Evolutionary conservation across 2,329 filamentous ascomycete species (phyloP).

Genomic region (Cladosporium sp.): DNA sequence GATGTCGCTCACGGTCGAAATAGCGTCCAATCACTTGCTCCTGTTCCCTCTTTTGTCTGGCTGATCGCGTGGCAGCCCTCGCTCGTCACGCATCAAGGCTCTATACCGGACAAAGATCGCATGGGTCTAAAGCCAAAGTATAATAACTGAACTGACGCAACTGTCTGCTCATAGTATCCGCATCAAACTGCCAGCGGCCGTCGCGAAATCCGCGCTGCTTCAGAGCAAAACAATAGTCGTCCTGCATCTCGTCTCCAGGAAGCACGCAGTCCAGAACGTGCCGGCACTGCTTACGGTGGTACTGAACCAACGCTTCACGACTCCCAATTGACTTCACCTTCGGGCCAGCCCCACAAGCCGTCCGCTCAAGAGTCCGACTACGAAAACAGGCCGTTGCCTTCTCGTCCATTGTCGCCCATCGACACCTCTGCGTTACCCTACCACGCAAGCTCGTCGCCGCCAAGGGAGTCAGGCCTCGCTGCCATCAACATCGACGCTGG

Average conservation of each 20-base stretch:
- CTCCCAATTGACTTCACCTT: neutral
- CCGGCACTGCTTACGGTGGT: neutral
- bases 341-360: neutral
- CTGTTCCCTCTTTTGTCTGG: neutral
- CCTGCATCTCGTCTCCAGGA: slow-evolving; percentile 6
- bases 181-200: slow-evolving; percentile 8
- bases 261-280: neutral
- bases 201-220: slow-evolving; percentile 6
- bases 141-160: slow-evolving; percentile 3
- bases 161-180: slow-evolving; percentile 5
- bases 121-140: neutral
- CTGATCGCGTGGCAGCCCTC: neutral
- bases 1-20: neutral
- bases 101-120: neutral
- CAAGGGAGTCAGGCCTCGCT: neutral
- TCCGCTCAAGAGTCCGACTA: neutral
- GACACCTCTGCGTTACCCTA: neutral
- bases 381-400: neutral
- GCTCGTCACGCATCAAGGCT: neutral
- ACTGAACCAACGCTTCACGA: slow-evolving; percentile 1
- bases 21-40: neutral
- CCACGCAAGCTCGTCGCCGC: slow-evolving; percentile 3
- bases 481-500: neutral
- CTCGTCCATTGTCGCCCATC: neutral
- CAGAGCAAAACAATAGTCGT: neutral